Conservation (phyloP, 2,329 filamentous ascomycete species). For the Diaporthe batatas region DNA sequence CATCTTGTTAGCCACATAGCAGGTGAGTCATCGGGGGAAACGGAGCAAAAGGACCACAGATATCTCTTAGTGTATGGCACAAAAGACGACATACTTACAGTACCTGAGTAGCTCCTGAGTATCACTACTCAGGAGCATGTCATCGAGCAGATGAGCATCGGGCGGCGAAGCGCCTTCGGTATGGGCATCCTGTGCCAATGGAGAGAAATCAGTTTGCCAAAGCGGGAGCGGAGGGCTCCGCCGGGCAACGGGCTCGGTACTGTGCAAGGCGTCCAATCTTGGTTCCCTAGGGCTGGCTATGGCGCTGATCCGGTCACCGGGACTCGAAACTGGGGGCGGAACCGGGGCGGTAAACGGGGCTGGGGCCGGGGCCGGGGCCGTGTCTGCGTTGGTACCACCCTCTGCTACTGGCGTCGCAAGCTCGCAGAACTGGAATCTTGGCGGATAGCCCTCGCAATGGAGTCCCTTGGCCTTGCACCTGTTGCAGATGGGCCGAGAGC, state of each 20-base stretch:
- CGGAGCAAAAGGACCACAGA: neutral
- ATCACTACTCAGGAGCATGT: conserved; percentile 3
- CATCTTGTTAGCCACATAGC: neutral
- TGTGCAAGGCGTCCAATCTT: neutral
- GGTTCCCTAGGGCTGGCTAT: neutral
- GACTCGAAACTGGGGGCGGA: neutral
- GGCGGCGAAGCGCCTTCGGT: neutral
- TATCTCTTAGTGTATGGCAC: neutral
- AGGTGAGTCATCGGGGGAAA: too few relatives aligned
- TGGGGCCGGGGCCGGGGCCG: neutral
- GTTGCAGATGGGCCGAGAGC: conserved; percentile 48
- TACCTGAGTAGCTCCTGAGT: neutral
- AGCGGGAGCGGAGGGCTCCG: neutral
- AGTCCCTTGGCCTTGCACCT: conserved; percentile 49
- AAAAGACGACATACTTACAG: neutral
- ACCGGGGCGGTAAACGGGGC: neutral
- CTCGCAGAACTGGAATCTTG: conserved; percentile 49
- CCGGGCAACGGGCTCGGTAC: neutral
- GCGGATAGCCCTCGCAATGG: conserved; percentile 50
- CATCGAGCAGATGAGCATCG: neutral
- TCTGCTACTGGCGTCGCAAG: conserved; percentile 41
- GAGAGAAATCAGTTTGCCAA: neutral
- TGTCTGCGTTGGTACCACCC: neutral
- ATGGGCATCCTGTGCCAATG: neutral
- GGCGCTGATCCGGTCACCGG: neutral